These are phyloP conservation scores for Juncus inflexus DNA, from an alignment of 176 grass and related monocot species.

Conservation along the genomic window DNA sequence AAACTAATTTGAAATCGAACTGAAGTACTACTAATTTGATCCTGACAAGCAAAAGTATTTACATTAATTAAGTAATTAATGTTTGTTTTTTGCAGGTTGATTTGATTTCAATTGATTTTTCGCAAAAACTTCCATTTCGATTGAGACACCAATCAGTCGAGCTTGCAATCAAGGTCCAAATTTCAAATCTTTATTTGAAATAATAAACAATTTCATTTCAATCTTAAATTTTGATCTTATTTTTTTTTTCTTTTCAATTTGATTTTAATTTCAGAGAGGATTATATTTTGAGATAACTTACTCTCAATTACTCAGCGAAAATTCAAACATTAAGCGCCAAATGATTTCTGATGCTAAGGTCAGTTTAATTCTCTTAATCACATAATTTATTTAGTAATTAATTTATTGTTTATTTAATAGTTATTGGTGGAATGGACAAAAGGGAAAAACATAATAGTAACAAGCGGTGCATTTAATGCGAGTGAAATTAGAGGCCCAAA, in stretches of 20 bases:
- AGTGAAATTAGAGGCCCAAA: conserved; percentile 70
- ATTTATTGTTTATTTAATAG: conserved; percentile 28
- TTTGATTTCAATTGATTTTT: conserved; percentile 72
- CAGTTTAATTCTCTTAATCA: not conserved
- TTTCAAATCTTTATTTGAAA: not conserved
- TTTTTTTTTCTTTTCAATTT: not conserved
- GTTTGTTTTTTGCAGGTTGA: conserved; percentile 34
- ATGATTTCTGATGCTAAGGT: conserved; percentile 62
- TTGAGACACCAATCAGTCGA: conserved; percentile 59
- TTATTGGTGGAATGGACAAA: conserved; percentile 68
- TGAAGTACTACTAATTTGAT: no score
- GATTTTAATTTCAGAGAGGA: conserved; percentile 39
- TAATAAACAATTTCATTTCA: not conserved
- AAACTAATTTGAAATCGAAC: no score
- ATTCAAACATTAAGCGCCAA: conserved; percentile 47
- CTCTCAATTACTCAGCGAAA: conserved; percentile 48
- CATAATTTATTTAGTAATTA: not conserved
- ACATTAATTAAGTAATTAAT: not conserved
- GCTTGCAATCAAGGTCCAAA: conserved; percentile 56
- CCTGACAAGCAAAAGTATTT: no score
- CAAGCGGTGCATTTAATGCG: conserved; percentile 60
- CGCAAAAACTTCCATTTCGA: conserved; percentile 62
- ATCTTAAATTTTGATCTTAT: not conserved
- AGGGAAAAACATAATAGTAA: conserved; percentile 84
- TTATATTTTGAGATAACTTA: conserved; percentile 72